phyloP scores from a whole-genome alignment of 2,329 filamentous ascomycete species.

The Ascomycota sp. region DNA sequence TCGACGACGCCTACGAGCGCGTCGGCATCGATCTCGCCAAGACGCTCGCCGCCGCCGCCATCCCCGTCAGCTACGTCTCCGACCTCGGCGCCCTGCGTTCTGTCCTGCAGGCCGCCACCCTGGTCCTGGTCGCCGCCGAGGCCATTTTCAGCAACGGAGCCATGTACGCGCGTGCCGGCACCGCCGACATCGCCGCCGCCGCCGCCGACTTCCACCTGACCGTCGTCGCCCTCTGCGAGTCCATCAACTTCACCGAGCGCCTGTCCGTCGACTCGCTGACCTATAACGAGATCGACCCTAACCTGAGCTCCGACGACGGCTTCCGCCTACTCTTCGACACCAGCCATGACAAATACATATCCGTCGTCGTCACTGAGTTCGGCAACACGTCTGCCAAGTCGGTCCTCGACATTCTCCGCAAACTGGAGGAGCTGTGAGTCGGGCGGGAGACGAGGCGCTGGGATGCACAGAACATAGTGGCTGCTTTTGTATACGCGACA shows the following conservation, averaged over 20 bases:
- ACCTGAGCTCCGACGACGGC: slow-evolving; percentile 32
- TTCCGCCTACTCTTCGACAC: slow-evolving; percentile 70
- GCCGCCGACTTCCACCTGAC: slow-evolving; percentile 55
- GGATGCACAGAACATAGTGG: no score
- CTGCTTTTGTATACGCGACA: no score
- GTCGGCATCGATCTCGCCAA: slow-evolving; percentile 40
- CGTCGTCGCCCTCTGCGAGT: slow-evolving; percentile 79
- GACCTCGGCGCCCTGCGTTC: slow-evolving; percentile 53
- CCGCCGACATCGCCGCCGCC: slow-evolving; percentile 64
- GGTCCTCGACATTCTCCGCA: slow-evolving; percentile 42
- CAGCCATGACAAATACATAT: slow-evolving; percentile 67
- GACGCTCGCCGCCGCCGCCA: slow-evolving; percentile 40
- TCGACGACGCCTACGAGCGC: slow-evolving; percentile 43
- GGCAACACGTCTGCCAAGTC: slow-evolving; percentile 70
- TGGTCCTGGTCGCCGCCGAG: slow-evolving; percentile 74
- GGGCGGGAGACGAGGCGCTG: not conserved
- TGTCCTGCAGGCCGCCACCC: slow-evolving; percentile 41
- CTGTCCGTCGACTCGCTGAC: slow-evolving; percentile 83
- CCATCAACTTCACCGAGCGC: slow-evolving; percentile 72
- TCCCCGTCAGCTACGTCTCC: slow-evolving; percentile 62
- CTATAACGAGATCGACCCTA: slow-evolving; percentile 73
- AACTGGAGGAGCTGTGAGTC: slow-evolving; percentile 29
- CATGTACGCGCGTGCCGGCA: slow-evolving; percentile 71
- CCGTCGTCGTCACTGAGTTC: slow-evolving; percentile 77
- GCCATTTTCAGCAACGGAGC: slow-evolving; percentile 90